Evolutionary conservation across 2,329 filamentous ascomycete genomes (phyloP), one percentile per base, ranked within the genome.

Genomic region (Karstenula rhodostoma): DNA sequence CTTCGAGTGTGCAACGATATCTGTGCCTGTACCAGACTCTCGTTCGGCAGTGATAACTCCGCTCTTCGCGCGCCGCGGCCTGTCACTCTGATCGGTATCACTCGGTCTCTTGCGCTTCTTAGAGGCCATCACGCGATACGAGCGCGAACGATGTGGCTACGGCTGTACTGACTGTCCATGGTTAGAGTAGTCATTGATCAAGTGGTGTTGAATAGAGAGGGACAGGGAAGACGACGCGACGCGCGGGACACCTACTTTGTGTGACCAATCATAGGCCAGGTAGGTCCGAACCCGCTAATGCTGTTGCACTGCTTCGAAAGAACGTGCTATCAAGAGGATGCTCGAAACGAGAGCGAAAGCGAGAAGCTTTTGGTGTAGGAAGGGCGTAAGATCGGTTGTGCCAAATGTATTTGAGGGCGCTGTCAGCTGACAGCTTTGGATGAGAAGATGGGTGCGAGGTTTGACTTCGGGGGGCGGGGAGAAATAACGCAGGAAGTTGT

Each of bases 51-150:
- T 17, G 32, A 40, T 51, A 13, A 6, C 29, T 35, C 29, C 12
- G 29, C 29, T 32, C 29, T 32, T 32, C 12, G 29, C 29, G 29
- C 29, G 23, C 27, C 3, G 29, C 29, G n/a, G 40, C 25, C 25
- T 47, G 43, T 49, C 13, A 17, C 29, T 25, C 42, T 27, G 25
- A 25, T 32, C 17, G 12, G 10, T 9, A 7, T 52, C 15, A 29
- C 13, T 43, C n/a, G 32, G 52, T 15, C 37, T 37, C 29, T 43
- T 43, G 40, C 42, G 40, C 40, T 55, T 55, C 13, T 10, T 12
- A 22, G 52, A 42, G n/a, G 52, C 52, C 52, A 55, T 55, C 32
- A 47, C 52, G 52, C 52, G 13, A 19, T 27, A 15, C 2, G 42
- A 35, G 40, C 52, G 52, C 42, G 12, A 23, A 35, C 7, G 10